Evolutionary conservation across 169 alveolate genomes (phyloP).

Genomic region (Eimeria mitis): DNA sequence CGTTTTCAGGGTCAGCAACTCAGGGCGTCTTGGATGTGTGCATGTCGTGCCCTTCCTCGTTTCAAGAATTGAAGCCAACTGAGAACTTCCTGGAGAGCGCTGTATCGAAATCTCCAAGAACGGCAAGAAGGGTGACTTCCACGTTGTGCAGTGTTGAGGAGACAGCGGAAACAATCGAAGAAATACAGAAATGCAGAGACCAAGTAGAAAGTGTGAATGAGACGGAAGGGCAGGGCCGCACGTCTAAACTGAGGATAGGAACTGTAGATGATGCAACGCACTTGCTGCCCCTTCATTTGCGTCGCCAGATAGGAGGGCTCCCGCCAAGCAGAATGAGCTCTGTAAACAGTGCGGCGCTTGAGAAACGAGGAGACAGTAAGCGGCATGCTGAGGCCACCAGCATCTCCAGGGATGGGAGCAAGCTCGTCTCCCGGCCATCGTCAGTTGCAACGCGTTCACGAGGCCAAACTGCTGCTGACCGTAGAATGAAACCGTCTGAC

Average conservation of each 20-base stretch:
- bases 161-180: neutral
- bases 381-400: neutral
- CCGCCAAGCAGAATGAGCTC: neutral
- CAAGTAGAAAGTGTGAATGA: neutral
- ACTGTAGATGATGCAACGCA: slow-evolving; percentile 3
- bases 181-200: neutral
- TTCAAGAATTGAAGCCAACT: neutral
- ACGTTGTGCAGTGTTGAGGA: neutral
- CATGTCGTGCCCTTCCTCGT: neutral
- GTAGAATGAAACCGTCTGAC: neutral
- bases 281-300: neutral
- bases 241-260: neutral
- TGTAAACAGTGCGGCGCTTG: neutral
- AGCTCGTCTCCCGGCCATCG: neutral
- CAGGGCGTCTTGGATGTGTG: neutral
- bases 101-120: neutral
- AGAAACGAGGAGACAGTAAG: slow-evolving; percentile 12
- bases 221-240: neutral
- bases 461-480: slow-evolving; percentile 13
- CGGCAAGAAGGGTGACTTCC: neutral
- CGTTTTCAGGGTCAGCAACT: neutral
- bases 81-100: neutral
- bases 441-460: slow-evolving; percentile 22
- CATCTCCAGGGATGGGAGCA: slow-evolving; percentile 44
- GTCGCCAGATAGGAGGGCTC: neutral